These are phyloP conservation scores for Lactifluus pinguis DNA, from an alignment of 768 basidiomycete genomes.

Conservation along the genomic window DNA sequence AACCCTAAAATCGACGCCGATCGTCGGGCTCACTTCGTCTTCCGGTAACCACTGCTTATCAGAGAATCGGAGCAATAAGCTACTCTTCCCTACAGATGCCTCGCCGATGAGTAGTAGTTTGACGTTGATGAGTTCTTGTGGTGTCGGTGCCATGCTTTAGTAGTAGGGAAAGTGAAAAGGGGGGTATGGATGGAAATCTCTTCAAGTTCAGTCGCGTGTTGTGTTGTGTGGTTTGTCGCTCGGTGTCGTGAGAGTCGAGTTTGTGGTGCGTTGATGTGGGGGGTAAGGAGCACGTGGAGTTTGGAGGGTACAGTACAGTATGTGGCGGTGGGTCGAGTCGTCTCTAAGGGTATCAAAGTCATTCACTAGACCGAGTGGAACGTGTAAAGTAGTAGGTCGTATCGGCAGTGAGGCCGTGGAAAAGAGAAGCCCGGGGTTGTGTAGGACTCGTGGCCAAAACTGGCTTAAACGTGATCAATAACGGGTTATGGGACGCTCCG, in stretches of 20 bases:
- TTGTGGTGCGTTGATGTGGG: not conserved
- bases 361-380: not conserved
- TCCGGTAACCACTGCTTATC: conserved; percentile 93
- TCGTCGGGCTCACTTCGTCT: conserved; percentile 81
- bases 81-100: conserved; percentile 89
- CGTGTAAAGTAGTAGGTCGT: not conserved
- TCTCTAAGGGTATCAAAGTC: not conserved
- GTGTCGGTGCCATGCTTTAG: conserved; percentile 1
- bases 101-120: conserved; percentile 83
- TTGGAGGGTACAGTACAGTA: not conserved
- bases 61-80: conserved; percentile 86
- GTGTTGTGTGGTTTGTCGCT: not conserved
- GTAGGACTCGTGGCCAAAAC: not conserved
- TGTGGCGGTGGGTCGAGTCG: not conserved
- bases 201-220: not conserved
- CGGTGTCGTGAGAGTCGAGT: not conserved
- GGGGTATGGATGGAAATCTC: not conserved
- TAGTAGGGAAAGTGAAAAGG: not conserved
- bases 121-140: conserved; percentile 41
- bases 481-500: not conserved
- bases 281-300: too few species aligned
- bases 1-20: conserved; percentile 79
- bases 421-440: not conserved
- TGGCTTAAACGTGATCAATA: not conserved
- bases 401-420: too few species aligned